phyloP scores from a whole-genome alignment of 768 basidiomycete genomes.

The Naganishia randhawae region DNA sequence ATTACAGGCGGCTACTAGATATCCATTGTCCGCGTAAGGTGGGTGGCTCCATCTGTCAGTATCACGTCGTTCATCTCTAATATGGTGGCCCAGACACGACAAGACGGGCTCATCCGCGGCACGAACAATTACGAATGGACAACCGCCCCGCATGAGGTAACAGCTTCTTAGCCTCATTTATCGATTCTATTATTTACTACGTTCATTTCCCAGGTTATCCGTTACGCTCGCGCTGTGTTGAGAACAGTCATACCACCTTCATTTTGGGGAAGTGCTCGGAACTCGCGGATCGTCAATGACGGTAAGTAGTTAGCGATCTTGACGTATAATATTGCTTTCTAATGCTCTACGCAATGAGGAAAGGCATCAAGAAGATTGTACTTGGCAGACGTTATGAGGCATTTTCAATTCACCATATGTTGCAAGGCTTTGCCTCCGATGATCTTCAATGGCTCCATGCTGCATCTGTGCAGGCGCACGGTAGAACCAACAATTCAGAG shows the following conservation, averaged over 20 bases:
- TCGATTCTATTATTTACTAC: neutral
- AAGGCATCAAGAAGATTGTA: slow-evolving; percentile 54
- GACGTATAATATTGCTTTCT: neutral
- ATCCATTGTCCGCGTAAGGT: slow-evolving; percentile 73
- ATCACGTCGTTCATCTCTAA: neutral
- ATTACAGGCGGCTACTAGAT: slow-evolving; percentile 63
- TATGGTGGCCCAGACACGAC: neutral
- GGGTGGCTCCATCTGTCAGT: neutral
- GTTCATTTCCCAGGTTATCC: slow-evolving; percentile 55
- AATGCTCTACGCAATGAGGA: neutral
- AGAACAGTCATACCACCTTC: slow-evolving; percentile 73
- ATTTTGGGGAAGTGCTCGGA: slow-evolving; percentile 73
- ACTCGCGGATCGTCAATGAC: slow-evolving; percentile 60
- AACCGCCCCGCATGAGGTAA: slow-evolving; percentile 10
- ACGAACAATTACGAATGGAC: neutral
- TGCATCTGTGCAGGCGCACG: slow-evolving; percentile 25
- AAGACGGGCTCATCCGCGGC: neutral
- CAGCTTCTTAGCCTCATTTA: neutral
- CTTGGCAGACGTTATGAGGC: slow-evolving; percentile 75
- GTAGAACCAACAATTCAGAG: slow-evolving; percentile 46
- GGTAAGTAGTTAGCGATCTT: slow-evolving; percentile 53
- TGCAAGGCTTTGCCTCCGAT: slow-evolving; percentile 70
- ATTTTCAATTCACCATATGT: slow-evolving; percentile 65
- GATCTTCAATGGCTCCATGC: slow-evolving; percentile 72
- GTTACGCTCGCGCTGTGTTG: slow-evolving; percentile 50